phyloP scores from a whole-genome alignment of 1,284 basidiomycete species.

The Macrocystidia cucumis region DNA sequence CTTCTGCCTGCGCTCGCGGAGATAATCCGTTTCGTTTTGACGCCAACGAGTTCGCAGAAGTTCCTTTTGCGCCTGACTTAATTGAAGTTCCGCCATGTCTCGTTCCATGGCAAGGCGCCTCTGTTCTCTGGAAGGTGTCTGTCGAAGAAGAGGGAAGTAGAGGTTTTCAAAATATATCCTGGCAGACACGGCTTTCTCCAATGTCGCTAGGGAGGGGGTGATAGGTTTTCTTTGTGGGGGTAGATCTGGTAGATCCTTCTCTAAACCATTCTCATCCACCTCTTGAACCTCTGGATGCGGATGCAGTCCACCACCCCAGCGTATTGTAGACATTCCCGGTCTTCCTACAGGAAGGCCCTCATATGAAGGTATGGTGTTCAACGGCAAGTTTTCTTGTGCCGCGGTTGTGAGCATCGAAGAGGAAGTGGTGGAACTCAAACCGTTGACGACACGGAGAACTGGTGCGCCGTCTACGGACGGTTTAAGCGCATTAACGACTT shows the following conservation, averaged over 20 bases:
- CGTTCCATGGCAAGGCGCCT: conserved; percentile 80
- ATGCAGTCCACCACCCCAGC: conserved; percentile 50
- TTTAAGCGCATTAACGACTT: conserved; percentile 65
- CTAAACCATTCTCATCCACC: conserved; percentile 32
- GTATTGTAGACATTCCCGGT: conserved; percentile 52
- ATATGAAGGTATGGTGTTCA: conserved; percentile 27
- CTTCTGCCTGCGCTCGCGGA: conserved; percentile 77
- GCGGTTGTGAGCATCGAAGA: conserved; percentile 65
- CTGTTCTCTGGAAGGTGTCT: conserved; percentile 80
- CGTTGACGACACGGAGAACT: conserved; percentile 76
- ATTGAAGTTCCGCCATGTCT: conserved; percentile 72
- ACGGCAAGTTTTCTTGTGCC: conserved; percentile 54
- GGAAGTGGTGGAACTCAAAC: conserved; percentile 57
- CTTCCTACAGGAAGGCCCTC: conserved; percentile 54
- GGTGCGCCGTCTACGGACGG: conserved; percentile 43
- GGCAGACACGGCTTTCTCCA: conserved; percentile 89
- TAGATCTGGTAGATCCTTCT: conserved; percentile 19
- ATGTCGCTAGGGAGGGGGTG: conserved; percentile 79
- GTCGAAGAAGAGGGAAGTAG: conserved; percentile 86
- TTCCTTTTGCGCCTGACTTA: conserved; percentile 67
- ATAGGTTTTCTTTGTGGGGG: conserved; percentile 48
- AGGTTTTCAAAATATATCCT: conserved; percentile 96
- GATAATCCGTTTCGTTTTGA: conserved; percentile 83
- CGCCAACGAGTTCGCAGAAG: conserved; percentile 71
- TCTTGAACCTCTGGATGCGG: conserved; percentile 58